Base-by-base conservation (phyloP, 139 green algal species). In the Prasinococcaceae sp. region DNA sequence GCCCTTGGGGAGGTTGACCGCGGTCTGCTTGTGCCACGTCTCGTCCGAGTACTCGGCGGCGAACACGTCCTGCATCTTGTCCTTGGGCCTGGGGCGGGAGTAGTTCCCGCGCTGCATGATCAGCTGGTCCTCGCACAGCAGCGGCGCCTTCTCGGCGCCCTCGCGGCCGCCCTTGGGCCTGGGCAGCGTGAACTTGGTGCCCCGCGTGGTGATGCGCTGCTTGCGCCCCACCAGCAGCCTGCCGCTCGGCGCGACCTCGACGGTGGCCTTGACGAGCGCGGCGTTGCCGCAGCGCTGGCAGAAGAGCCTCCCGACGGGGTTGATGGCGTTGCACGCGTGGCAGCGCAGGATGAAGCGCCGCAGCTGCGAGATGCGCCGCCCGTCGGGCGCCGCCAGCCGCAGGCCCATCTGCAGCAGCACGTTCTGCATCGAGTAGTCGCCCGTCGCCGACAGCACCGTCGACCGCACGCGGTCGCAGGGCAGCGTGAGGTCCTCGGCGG, bases 401-500 rank as follows among this genome's bases (percentile, higher is more conserved):
- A 75, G 43, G 8, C 53, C 58, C 61, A 75, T 71, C 51, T 76
- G 68, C 60, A 94, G 60, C 40, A 88, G 63, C 55, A 97, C 88
- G 59, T 97, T 97, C 73, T 97, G 88, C 87, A 97, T 97, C 1
- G 87, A 75, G 57, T 88, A 97, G 59, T 97, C 88, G 2, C 69
- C 84, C 10, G 88, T 97, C 14, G 94, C 51, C 28, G 20, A 65
- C 26, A 67, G 61, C 24, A 95, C 69, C n/a, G 40, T 58, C 37
- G 56, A 77, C 16, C 14, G 30, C 33, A 32, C 19, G 1, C 37
- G 2, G 3, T 50, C 22, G 30, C 28, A 17, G 41, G n/a, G 14
- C 39, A 20, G 14, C 19, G 28, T 41, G 32, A 16, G 20, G n/a
- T 64, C 45, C 30, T 29, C 1, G 27, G 28, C 32, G 26, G 45